Conservation (phyloP, 1,139 yeast genomes). For the Saccharomyces uvarum region DNA sequence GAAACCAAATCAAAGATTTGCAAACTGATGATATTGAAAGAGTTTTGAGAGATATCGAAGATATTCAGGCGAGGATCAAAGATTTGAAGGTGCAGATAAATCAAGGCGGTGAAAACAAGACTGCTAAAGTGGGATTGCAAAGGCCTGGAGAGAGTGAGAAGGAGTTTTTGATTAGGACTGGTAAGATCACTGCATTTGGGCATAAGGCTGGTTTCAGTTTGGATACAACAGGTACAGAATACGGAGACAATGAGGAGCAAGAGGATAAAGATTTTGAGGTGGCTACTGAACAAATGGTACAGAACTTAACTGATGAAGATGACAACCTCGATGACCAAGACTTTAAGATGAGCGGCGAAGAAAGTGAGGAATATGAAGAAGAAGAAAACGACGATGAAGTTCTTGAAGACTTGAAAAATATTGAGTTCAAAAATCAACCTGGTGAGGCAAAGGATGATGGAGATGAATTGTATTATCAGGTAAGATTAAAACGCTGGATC, state of each 20-base stretch:
- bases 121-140: constrained; percentile 25
- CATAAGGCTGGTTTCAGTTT: constrained; percentile 48
- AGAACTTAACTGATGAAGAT: constrained; percentile 12
- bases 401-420: constrained; percentile 5
- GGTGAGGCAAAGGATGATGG: constrained; percentile 62
- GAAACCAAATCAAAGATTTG: constrained; percentile 49
- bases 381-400: constrained; percentile 8
- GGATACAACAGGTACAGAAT: constrained; percentile 15
- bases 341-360: constrained; percentile 8
- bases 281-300: constrained; percentile 21
- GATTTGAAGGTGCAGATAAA: constrained; percentile 22
- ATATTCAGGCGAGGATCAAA: constrained; percentile 51
- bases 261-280: constrained; percentile 12
- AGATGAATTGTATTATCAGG: constrained; percentile 53
- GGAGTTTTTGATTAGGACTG: constrained; percentile 78
- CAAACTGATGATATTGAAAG: constrained; percentile 47
- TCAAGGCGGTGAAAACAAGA: constrained; percentile 6
- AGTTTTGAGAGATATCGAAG: constrained; percentile 52
- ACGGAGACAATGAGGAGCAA: constrained; percentile 20
- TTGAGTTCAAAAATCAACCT: constrained; percentile 10
- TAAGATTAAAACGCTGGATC: constrained; percentile 55
- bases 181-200: constrained; percentile 92
- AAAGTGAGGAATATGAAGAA: constrained; percentile 9
- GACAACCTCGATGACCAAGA: constrained; percentile 2
- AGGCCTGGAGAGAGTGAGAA: constrained; percentile 66